Evolutionary conservation across 495 filamentous ascomycete species (phyloP), one percentile per base, ranked within the genome.

Genomic region (Xylaria intraflava): DNA sequence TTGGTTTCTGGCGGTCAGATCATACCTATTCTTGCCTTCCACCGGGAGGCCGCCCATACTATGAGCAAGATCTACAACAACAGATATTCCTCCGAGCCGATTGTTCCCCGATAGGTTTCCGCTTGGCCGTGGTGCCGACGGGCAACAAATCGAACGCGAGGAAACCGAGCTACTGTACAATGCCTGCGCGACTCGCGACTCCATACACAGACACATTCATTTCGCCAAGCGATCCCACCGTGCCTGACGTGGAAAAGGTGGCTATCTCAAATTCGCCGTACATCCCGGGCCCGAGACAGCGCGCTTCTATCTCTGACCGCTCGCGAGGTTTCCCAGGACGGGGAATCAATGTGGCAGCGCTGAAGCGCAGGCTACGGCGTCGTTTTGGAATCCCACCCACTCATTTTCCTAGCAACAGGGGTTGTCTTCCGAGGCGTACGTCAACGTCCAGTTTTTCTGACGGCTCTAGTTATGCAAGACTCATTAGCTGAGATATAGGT

Each of bases 51-150:
- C 43, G 24, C 23, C 31, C 16, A 20, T 17, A 33, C 22, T 12
- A 16, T 17, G 10, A 20, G n/a, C 30, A 45, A 39, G 24, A 23
- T 40, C 51, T 43, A 31, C 33, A 36, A 53, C 16, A 29, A 38
- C 19, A 16, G 49, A 45, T 17, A 31, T 40, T 31, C 30, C 22
- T 36, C 3, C n/a, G 24, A 30, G 33, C n/a, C 51, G 42, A 44
- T 31, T 31, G 26, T 23, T 19, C 38, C 43, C 43, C 43, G 51
- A 53, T 46, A 53, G 50, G 51, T n/a, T 22, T 53, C 30, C 8
- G 10, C 31, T 39, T 26, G 4, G 19, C 20, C 31, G 17, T 19
- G 19, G 24, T 43, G 6, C 19, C 49, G 38, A 31, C 12, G 8
- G 38, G 33, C 27, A 51, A 30, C 51, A 53, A 46, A 53, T 44